A percentile compares a stretch with the other conserved stretches of the same genome.
Conservation (phyloP, 768 basidiomycete genomes). For the Amanita fuliginea region DNA sequence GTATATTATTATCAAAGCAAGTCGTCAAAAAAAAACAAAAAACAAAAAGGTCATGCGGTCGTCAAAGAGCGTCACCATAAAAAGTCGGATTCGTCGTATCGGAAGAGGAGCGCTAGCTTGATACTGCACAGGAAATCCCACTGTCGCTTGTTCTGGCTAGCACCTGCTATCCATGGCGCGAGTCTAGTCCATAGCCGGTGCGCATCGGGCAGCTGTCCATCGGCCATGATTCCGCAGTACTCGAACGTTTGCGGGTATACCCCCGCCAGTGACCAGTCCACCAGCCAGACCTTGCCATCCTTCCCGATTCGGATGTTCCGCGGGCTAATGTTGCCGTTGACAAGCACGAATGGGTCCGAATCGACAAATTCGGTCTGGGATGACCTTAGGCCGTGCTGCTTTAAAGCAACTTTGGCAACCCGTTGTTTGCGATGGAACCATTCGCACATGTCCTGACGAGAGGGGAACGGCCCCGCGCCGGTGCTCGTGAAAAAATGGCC, state of each 20-base stretch:
- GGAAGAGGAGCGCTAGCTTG: neutral
- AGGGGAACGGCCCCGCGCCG: constrained; percentile 10
- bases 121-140: constrained; percentile 1
- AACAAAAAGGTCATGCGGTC: neutral
- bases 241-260: constrained; percentile 12
- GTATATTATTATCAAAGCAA: too few species aligned
- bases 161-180: neutral
- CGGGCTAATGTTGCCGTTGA: constrained; percentile 12
- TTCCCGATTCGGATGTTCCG: constrained; percentile 12
- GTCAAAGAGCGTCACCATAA: neutral
- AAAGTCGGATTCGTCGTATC: constrained; percentile 1
- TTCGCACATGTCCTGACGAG: constrained; percentile 8
- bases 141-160: neutral
- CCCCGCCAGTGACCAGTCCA: constrained; percentile 14
- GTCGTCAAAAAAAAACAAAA: too few species aligned
- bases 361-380: constrained; percentile 8
- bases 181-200: neutral
- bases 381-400: constrained; percentile 4
- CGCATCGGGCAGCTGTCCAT: neutral
- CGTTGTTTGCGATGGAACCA: constrained; percentile 9
- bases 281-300: constrained; percentile 13
- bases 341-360: constrained; percentile 14
- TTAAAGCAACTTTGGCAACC: neutral
- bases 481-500: constrained; percentile 6
- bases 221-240: constrained; percentile 5